phyloP scores from a whole-genome alignment of 345 rosid species.

The Citrus reticulata region DNA sequence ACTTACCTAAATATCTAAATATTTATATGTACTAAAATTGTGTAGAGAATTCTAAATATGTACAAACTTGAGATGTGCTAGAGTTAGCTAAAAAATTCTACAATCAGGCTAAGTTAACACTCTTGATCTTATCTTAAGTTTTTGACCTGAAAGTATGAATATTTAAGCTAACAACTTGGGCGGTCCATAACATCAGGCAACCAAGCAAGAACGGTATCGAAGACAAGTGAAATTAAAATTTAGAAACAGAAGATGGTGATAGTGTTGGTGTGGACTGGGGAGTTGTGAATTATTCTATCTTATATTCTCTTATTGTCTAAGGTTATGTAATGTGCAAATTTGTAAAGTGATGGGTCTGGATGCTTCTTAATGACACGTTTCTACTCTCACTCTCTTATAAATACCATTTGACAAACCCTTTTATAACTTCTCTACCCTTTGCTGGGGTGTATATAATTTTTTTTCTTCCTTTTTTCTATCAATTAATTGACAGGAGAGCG shows the following conservation, averaged over 20 bases:
- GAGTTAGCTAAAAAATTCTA: too few relatives aligned
- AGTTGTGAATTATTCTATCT: too few relatives aligned
- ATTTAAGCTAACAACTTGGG: rapidly evolving
- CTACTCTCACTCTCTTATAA: conserved; percentile 18
- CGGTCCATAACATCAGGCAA: too few relatives aligned
- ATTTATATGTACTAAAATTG: too few relatives aligned
- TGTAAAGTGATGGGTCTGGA: conserved; percentile 1
- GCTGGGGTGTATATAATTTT: conserved; percentile 13
- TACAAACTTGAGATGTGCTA: rapidly evolving
- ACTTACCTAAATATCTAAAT: too few relatives aligned
- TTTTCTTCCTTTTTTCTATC: not conserved
- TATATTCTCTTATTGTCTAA: not conserved
- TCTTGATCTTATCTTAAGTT: too few relatives aligned
- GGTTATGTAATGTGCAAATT: not conserved
- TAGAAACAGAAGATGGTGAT: too few relatives aligned
- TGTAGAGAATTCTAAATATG: rapidly evolving
- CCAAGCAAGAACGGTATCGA: too few relatives aligned
- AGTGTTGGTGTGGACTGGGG: too few relatives aligned
- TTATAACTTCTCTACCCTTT: conserved; percentile 14
- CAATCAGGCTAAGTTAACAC: too few relatives aligned
- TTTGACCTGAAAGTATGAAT: too few relatives aligned
- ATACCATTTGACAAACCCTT: conserved; percentile 11
- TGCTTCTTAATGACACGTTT: conserved; percentile 25
- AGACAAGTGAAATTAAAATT: too few relatives aligned
- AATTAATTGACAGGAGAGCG: not conserved